Base-by-base conservation (phyloP, 805 yeast genomes). In the Lachancea cidri region DNA sequence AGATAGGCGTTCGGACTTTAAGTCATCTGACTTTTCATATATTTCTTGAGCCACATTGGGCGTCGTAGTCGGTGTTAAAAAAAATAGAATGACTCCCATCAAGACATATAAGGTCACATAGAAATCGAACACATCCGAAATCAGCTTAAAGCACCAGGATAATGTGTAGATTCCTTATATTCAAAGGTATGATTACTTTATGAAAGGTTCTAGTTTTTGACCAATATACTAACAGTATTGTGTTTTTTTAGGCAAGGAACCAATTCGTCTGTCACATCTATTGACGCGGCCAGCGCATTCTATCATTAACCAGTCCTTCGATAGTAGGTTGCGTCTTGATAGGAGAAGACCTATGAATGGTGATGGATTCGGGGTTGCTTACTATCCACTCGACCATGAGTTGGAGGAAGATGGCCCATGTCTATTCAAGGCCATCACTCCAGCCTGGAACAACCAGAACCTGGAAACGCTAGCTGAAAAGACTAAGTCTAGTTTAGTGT, bases 361-460 rank as follows among this genome's bases (percentile, higher is more conserved):
- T 32, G 98, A 93, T 63, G 98, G 98, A 0, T 93, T 93, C 62
- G 98, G 98, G 2, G 91, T 93, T 17, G 98, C 98, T 1, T 93
- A 93, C 65, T 93, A 93, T 58, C 72, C 80, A 3, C 53, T 67
- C n/a, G 83, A 77, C 34, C 66, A 66, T 7, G 81, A 77, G 36
- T 63, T 75, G 15, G 76, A 73, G 30, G 48, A 58, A 8, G 76
- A 78, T 33, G 85, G 87, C 2, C 98, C 98, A 18, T 93, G 98
- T 63, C 74, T 88, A 2, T 93, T 86, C 68, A 81, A 87, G 52
- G 98, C 98, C 9, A 93, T 89, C 36, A 93, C 98, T 0, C 98
- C 98, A 0, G 95, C 96, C 1, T 93, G 98, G 98, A 93, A 93
- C 66, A 93, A 93, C 62, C 78, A 85, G 55, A 93, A 93, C 56